phyloP scores from a whole-genome alignment of 306 rosid species.

The Purshia tridentata region DNA sequence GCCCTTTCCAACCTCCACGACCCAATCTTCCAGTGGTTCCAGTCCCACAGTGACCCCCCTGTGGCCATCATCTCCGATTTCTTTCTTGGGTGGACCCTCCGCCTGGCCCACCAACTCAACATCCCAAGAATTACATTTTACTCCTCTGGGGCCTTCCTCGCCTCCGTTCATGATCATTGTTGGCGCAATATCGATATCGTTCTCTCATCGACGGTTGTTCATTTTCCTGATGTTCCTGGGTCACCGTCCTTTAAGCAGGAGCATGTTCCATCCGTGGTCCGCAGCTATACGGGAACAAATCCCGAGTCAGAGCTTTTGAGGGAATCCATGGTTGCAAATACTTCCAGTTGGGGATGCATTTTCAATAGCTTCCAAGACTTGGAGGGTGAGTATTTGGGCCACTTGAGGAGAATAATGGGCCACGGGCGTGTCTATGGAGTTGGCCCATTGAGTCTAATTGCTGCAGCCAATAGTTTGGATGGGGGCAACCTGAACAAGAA shows the following conservation, averaged over 20 bases:
- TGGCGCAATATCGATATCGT: constrained; percentile 8
- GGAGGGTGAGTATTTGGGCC: constrained; percentile 39
- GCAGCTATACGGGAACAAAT: constrained; percentile 32
- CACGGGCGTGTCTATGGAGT: constrained; percentile 34
- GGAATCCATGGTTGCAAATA: constrained; percentile 30
- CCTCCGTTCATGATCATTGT: constrained; percentile 18
- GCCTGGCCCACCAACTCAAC: constrained; percentile 29
- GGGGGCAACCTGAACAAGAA: neutral
- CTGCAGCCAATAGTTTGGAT: neutral
- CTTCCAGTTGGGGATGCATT: constrained; percentile 44
- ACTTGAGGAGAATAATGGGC: constrained; percentile 17
- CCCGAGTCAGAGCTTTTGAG: constrained; percentile 45
- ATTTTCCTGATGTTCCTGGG: constrained; percentile 32
- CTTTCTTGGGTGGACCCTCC: constrained; percentile 53
- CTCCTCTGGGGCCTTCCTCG: constrained; percentile 16
- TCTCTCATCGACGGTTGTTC: neutral
- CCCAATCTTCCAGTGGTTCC: constrained; percentile 42
- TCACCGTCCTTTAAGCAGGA: constrained; percentile 43
- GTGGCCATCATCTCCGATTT: constrained; percentile 52
- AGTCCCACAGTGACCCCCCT: constrained; percentile 49
- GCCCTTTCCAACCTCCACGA: constrained; percentile 38
- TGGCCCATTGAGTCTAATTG: constrained; percentile 44
- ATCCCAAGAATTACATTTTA: constrained; percentile 39
- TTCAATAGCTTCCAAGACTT: constrained; percentile 39
- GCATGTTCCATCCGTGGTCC: constrained; percentile 45